Evolutionary conservation across 2,329 filamentous ascomycete genomes (phyloP).

Genomic region (Sarocladiaceae sp.): DNA sequence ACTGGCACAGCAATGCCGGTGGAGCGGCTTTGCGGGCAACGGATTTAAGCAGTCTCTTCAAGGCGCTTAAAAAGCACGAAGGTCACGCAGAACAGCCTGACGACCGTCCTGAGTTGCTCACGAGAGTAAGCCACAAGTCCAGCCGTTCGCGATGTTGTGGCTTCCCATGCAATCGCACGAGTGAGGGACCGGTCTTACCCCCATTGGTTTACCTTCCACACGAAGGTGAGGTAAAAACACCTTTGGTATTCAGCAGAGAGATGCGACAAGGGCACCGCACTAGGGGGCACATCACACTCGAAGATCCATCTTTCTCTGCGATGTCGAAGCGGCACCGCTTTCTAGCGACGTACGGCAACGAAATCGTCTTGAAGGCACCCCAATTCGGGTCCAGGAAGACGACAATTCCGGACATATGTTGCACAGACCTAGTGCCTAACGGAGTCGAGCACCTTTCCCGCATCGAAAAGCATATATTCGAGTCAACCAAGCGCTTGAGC

Average conservation of each 20-base stretch:
- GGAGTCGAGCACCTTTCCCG: neutral
- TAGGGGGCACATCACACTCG: neutral
- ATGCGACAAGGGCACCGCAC: slow-evolving; percentile 11
- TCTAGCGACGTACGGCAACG: slow-evolving; percentile 42
- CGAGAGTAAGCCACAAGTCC: neutral
- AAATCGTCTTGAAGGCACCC: slow-evolving; percentile 40
- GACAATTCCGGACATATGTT: neutral
- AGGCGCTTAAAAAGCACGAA: neutral
- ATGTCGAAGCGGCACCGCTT: slow-evolving; percentile 24
- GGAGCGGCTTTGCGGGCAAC: neutral
- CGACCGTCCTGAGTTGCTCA: neutral
- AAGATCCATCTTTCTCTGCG: neutral
- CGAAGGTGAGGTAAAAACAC: slow-evolving; percentile 16
- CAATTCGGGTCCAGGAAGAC: neutral
- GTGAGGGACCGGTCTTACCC: slow-evolving; percentile 11
- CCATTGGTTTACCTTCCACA: slow-evolving; percentile 32
- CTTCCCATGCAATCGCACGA: neutral
- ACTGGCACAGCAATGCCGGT: neutral
- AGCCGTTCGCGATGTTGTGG: slow-evolving; percentile 1
- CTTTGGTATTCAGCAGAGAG: slow-evolving; percentile 15
- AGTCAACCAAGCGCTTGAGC: slow-evolving; percentile 39
- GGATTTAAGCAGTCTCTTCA: neutral
- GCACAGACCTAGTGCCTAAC: neutral
- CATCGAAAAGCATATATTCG: slow-evolving; percentile 18
- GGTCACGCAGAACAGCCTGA: neutral